phyloP scores from a whole-genome alignment of 2,329 filamentous ascomycete species.

The Ophiostoma tasmaniense region DNA sequence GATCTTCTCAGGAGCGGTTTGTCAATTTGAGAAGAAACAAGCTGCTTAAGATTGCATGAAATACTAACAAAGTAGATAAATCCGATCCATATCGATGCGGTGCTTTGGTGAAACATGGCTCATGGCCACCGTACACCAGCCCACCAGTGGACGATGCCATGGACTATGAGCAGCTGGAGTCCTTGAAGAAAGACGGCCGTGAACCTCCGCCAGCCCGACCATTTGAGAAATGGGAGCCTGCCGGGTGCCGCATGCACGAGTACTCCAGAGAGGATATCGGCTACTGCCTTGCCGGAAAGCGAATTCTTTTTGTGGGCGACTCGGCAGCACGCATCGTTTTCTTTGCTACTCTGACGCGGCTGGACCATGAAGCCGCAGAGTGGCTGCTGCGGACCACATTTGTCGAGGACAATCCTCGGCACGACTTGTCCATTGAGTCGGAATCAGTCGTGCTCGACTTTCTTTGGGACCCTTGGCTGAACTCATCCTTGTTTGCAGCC shows the following conservation, averaged over 20 bases:
- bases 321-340: constrained; percentile 52
- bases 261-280: constrained; percentile 45
- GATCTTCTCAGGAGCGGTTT: neutral
- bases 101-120: constrained; percentile 42
- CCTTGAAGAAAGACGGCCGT: constrained; percentile 12
- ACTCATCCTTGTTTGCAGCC: constrained; percentile 37
- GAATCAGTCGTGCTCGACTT: constrained; percentile 44
- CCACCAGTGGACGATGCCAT: constrained; percentile 4
- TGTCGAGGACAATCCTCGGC: constrained; percentile 33
- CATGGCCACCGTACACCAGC: constrained; percentile 36
- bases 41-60: neutral
- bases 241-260: constrained; percentile 49
- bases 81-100: constrained; percentile 46
- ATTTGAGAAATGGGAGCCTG: constrained; percentile 49
- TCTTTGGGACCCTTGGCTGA: constrained; percentile 56
- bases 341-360: constrained; percentile 45
- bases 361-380: constrained; percentile 35
- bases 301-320: constrained; percentile 54
- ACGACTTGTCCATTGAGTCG: constrained; percentile 36
- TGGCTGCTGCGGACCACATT: constrained; percentile 29
- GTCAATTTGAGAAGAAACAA: neutral
- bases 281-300: constrained; percentile 42
- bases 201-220: constrained; percentile 21
- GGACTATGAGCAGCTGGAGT: constrained; percentile 15
- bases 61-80: constrained; percentile 7